Evolutionary conservation across 2,329 filamentous ascomycete species (phyloP).

Genomic region (Neofusicoccum umdonicola): DNA sequence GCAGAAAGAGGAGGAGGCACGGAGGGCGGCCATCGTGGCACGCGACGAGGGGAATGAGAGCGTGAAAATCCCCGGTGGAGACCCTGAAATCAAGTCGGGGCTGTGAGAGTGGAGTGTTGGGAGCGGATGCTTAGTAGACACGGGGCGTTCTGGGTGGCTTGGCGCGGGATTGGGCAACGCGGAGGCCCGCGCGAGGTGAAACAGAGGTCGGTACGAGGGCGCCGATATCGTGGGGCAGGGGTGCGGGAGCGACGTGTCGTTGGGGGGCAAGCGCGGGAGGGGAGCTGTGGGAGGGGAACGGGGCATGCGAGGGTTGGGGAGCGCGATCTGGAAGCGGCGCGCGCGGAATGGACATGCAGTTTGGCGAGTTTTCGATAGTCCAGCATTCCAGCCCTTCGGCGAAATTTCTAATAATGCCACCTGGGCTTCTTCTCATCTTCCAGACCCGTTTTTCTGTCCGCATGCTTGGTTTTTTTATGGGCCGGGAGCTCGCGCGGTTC

Average conservation of each 20-base stretch:
- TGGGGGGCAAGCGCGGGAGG: not conserved
- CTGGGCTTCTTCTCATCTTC: slow-evolving; percentile 1
- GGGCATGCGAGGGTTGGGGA: not conserved
- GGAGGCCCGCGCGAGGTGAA: not conserved
- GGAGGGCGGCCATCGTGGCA: slow-evolving; percentile 4
- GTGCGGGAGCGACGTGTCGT: slow-evolving; percentile 6
- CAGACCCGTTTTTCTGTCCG: slow-evolving; percentile 12
- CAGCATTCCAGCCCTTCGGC: slow-evolving; percentile 1
- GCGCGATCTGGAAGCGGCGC: slow-evolving; percentile 9
- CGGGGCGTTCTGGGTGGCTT: slow-evolving; percentile 7
- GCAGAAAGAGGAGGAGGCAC: slow-evolving; percentile 31
- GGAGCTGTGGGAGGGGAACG: not conserved
- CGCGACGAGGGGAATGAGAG: slow-evolving; percentile 1
- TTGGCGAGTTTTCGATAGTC: slow-evolving; percentile 13
- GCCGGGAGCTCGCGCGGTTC: slow-evolving; percentile 3
- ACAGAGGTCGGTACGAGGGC: not conserved
- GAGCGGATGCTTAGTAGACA: not conserved
- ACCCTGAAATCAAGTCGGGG: slow-evolving; percentile 5
- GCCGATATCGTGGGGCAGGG: slow-evolving; percentile 12
- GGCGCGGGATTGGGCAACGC: not conserved
- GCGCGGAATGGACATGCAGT: not conserved
- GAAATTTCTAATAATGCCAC: slow-evolving; percentile 17
- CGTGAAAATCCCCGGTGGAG: not conserved
- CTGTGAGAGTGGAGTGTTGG: not conserved
- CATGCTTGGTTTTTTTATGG: slow-evolving; percentile 17